Percentiles rank a stretch among this genome's conserved stretches.
phyloP scores from a whole-genome alignment of 148 eudicot species.

The Nepenthes gracilis region DNA sequence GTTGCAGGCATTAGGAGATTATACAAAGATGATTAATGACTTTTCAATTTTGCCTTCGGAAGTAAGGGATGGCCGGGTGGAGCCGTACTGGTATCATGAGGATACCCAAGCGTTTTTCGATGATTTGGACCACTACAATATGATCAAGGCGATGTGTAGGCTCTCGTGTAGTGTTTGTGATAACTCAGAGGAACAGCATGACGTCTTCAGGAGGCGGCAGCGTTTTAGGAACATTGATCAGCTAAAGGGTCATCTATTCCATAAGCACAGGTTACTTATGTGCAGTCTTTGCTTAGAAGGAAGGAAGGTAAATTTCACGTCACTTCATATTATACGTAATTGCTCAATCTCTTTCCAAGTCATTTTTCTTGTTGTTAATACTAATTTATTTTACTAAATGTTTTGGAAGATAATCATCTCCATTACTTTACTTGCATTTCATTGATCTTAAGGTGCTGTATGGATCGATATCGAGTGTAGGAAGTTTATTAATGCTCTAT shows the following conservation, averaged over 20 bases:
- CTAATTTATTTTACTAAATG: neutral
- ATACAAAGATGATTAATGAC: conserved; percentile 50
- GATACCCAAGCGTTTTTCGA: conserved; percentile 79
- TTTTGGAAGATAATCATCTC: neutral
- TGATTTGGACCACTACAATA: conserved; percentile 79
- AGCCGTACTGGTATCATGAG: conserved; percentile 81
- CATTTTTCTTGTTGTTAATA: neutral
- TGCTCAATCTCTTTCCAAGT: neutral
- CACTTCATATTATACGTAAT: neutral
- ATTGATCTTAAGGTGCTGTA: too few relatives aligned
- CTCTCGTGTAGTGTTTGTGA: conserved; percentile 87
- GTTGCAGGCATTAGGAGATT: conserved; percentile 80
- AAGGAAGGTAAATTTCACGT: conserved; percentile 43
- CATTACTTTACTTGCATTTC: too few relatives aligned
- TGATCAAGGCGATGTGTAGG: conserved; percentile 93
- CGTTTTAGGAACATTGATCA: conserved; percentile 68
- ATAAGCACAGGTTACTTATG: conserved; percentile 65
- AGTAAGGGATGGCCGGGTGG: conserved; percentile 57
- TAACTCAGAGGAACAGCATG: conserved; percentile 37
- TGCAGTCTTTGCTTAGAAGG: conserved; percentile 94
- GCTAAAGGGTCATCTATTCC: conserved; percentile 79
- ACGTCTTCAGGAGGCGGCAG: conserved; percentile 33
- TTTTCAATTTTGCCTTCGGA: conserved; percentile 55
- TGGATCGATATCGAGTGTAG: too few relatives aligned
- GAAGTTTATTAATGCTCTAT: too few relatives aligned